Percentiles rank a stretch among this genome's conserved stretches.
These are phyloP conservation scores for Lyophyllum semitale DNA, from an alignment of 768 basidiomycete genomes.

Conservation along the genomic window DNA sequence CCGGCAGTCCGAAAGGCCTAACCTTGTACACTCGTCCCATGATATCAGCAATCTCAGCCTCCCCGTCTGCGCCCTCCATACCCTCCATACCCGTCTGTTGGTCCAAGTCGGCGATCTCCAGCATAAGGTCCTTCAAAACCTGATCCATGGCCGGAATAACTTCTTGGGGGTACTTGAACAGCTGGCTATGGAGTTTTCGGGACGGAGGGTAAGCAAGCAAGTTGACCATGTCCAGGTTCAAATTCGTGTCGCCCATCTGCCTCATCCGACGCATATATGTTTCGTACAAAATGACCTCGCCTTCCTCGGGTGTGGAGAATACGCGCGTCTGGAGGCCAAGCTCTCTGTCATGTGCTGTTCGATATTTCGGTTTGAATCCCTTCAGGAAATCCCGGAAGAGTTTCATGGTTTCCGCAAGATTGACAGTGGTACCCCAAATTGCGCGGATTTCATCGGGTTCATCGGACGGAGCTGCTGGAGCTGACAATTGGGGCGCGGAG, in stretches of 20 bases:
- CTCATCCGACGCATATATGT: conserved; percentile 83
- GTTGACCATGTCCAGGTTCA: conserved; percentile 90
- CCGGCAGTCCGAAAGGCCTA: conserved; percentile 81
- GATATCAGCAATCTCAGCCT: conserved; percentile 88
- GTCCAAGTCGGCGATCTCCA: conserved; percentile 84
- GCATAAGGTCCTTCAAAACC: conserved; percentile 89
- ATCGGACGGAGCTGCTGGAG: conserved; percentile 60
- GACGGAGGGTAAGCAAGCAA: conserved; percentile 83
- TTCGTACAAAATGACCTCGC: conserved; percentile 75
- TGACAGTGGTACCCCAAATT: conserved; percentile 98
- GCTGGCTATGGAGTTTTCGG: conserved; percentile 80
- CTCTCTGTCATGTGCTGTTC: conserved; percentile 68
- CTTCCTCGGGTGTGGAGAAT: conserved; percentile 63
- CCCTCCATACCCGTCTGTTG: conserved; percentile 68
- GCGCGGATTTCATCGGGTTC: conserved; percentile 86
- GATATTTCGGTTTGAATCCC: conserved; percentile 93
- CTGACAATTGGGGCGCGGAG: conserved; percentile 58
- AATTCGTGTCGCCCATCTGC: conserved; percentile 86
- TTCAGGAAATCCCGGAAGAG: conserved; percentile 86
- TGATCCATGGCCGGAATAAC: conserved; percentile 98
- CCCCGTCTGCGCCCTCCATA: conserved; percentile 76
- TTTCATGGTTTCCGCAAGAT: conserved; percentile 88
- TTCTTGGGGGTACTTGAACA: conserved; percentile 95
- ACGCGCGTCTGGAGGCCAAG: conserved; percentile 52
- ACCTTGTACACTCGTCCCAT: conserved; percentile 90